phyloP scores from a whole-genome alignment of 2,329 filamentous ascomycete species.

The Exophiala sp. region DNA sequence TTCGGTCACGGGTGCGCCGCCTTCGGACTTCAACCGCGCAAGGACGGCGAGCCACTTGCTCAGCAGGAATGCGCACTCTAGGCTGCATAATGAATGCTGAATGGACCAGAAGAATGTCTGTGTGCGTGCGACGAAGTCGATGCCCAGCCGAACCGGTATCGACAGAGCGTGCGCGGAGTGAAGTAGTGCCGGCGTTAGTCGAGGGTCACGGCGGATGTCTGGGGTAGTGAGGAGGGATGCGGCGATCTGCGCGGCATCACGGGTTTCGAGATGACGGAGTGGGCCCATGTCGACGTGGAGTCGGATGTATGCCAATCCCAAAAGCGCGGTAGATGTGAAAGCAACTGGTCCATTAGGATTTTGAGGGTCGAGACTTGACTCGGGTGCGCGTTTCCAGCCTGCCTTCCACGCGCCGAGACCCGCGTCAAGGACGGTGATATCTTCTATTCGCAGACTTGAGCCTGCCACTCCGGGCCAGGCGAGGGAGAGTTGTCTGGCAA shows the following conservation, averaged over 20 bases:
- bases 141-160: conserved; percentile 52
- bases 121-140: conserved; percentile 51
- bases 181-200: conserved; percentile 49
- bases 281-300: conserved; percentile 48
- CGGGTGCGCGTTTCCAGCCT: conserved; percentile 51
- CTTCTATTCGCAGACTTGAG: conserved; percentile 43
- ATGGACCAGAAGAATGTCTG: conserved; percentile 56
- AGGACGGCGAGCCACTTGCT: conserved; percentile 47
- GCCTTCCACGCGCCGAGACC: conserved; percentile 52
- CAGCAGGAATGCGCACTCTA: conserved; percentile 52
- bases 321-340: conserved; percentile 50
- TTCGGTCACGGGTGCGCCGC: conserved; percentile 42
- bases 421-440: conserved; percentile 43
- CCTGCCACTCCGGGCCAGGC: conserved; percentile 43
- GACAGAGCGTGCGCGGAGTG: conserved; percentile 55
- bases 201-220: conserved; percentile 42
- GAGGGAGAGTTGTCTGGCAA: conserved; percentile 48
- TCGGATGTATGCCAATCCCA: conserved; percentile 47
- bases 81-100: conserved; percentile 52
- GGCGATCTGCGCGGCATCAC: conserved; percentile 47
- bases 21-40: conserved; percentile 37
- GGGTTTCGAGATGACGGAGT: conserved; percentile 45
- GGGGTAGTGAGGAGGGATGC: conserved; percentile 43
- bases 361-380: conserved; percentile 53
- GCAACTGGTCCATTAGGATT: conserved; percentile 53